Evolutionary conservation across 306 rosid genomes (phyloP), one percentile per base, ranked within the genome.

Genomic region (Quercus berberidifolia): DNA sequence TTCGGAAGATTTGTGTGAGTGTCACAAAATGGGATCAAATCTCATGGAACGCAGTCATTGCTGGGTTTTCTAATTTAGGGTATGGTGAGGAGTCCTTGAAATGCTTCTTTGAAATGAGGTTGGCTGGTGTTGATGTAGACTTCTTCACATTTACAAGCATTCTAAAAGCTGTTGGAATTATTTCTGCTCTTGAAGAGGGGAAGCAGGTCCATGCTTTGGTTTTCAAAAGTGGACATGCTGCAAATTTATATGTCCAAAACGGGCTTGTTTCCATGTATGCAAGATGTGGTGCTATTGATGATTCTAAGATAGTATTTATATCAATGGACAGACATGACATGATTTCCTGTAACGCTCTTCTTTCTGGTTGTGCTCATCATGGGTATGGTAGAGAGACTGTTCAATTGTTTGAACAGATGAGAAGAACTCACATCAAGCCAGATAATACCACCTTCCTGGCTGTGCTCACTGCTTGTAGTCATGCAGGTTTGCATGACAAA

Each of bases 201-300:
- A 86, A 54, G 75, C 83, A 86, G 76, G 74, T 86, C 13, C 89
- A 86, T 85, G 84, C 81, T 79, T 85, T 85, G 57, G 51, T 88
- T 56, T 75, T 73, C 76, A 85, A 81, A 79, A 75, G 58, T 78
- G 86, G 85, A n/a, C 69, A 76, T 60, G 81, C 72, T 51, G 81
- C 79, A 76, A 64, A 81, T 76, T 69, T 83, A 23, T 20, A 41
- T 51, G 75, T 85, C 69, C 86, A 83, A 77, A 88, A 88, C 76
- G 87, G 91, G 78, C 87, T 88, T 25, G 82, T 88, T 73, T 83
- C 89, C 17, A 81, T 88, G 89, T 88, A 88, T 58, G 88, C 89
- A 70, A 88, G 86, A 70, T 85, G 86, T 8, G 86, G 85, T 38
- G 78, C 75, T 41, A 81, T 88, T 69, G 51, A 33, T 38, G 88